phyloP scores from a whole-genome alignment of 345 rosid genomes.

The Brassica juncea region DNA sequence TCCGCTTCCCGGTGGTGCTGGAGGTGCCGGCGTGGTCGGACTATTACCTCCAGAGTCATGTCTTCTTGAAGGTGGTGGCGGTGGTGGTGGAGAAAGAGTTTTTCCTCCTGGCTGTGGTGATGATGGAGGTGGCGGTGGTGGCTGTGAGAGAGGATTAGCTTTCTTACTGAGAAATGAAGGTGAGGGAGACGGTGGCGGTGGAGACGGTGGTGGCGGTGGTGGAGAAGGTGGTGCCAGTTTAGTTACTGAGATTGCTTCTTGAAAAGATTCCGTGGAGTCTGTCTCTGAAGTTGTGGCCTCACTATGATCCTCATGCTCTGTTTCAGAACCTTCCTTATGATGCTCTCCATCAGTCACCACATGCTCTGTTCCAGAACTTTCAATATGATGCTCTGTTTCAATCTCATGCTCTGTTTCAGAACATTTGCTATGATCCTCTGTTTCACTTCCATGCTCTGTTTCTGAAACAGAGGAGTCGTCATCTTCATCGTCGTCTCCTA shows the following conservation, averaged over 20 bases:
- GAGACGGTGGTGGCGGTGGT: slow-evolving; percentile 37
- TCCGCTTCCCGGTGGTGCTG: slow-evolving; percentile 57
- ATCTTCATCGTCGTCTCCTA: neutral
- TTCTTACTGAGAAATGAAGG: neutral
- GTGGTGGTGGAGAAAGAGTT: slow-evolving; percentile 29
- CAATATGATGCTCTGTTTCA: neutral
- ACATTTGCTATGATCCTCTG: neutral
- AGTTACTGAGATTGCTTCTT: neutral
- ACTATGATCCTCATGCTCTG: slow-evolving; percentile 21
- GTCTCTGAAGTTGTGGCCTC: slow-evolving; percentile 5
- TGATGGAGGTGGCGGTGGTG: slow-evolving; percentile 38
- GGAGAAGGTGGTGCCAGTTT: slow-evolving; percentile 36
- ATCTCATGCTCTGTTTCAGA: neutral
- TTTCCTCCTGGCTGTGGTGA: slow-evolving; percentile 23
- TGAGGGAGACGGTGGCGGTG: slow-evolving; percentile 7
- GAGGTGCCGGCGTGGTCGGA: slow-evolving; percentile 43
- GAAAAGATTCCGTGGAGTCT: neutral
- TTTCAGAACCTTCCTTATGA: neutral
- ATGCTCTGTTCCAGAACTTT: neutral
- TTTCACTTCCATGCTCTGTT: neutral
- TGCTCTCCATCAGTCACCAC: neutral
- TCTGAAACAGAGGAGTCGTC: neutral
- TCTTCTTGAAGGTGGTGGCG: slow-evolving; percentile 36
- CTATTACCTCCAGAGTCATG: slow-evolving; percentile 18
- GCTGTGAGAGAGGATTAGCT: slow-evolving; percentile 19